Base-by-base conservation (phyloP, 1,284 basidiomycete genomes). In the Cerrena zonata region DNA sequence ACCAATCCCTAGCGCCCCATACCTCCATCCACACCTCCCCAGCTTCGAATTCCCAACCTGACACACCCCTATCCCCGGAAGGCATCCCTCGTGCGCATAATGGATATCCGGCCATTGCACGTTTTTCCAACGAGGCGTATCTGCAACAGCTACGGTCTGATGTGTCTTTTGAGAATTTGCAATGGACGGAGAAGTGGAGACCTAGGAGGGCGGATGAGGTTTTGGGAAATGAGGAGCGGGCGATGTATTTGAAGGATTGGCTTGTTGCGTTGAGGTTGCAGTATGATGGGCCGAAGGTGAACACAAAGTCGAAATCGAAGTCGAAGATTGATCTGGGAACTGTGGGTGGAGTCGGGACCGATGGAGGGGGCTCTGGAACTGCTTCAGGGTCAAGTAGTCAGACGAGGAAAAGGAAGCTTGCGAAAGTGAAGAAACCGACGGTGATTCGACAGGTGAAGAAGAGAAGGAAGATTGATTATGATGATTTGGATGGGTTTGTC, bases 241-340 rank as follows among this genome's bases (percentile, higher is more conserved):
- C 91, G 0, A 62, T 74, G 15, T 92, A 89, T 67, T 75, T 96
- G 38, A 80, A 86, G 30, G 82, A 89, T 50, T 97, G 94, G 94
- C 75, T 96, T 47, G 68, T 69, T 24, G 81, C 86, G 15, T 73
- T 88, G 7, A 80, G 82, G 49, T 65, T 95, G 4, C 79, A 82
- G 18, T 69, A 80, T 12, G 74, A 75, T 45, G n/a, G n/a, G n/a
- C n/a, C 46, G 50, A 18, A 27, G n/a, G n/a, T n/a, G n/a, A n/a
- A n/a, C n/a, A n/a, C n/a, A n/a, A n/a, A n/a, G 42, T n/a, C n/a
- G n/a, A n/a, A n/a, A n/a, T n/a, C n/a, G n/a, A n/a, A n/a, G n/a
- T n/a, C n/a, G n/a, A n/a, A n/a, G n/a, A n/a, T n/a, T n/a, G n/a
- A n/a, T n/a, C n/a, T n/a, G n/a, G n/a, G n/a, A n/a, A n/a, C n/a